A percentile compares a stretch with the other conserved stretches of the same genome.
phyloP scores from a whole-genome alignment of 2,329 filamentous ascomycete genomes.

The Ceratocystis diversiconidia region DNA sequence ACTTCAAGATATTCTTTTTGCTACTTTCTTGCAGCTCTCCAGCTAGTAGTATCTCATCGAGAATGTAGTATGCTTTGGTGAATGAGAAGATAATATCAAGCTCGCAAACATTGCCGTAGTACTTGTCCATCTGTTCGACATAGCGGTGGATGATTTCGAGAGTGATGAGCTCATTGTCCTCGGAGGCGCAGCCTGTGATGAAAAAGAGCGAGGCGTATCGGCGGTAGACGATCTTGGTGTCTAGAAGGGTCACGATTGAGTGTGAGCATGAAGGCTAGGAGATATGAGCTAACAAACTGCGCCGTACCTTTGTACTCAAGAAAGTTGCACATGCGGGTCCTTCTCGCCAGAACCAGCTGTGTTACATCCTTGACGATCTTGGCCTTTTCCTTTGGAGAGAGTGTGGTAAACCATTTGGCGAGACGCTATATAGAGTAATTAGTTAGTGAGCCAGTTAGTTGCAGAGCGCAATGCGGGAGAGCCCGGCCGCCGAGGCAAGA shows the following conservation, averaged over 20 bases:
- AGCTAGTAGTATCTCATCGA: conserved; percentile 87
- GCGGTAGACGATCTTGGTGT: conserved; percentile 97
- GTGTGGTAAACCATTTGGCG: conserved; percentile 97
- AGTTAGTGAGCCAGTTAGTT: no score
- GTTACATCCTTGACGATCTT: conserved; percentile 99
- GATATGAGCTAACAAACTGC: conserved; percentile 10
- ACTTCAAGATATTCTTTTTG: conserved; percentile 95
- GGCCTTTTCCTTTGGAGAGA: conserved; percentile 95
- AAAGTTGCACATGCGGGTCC: conserved; percentile 99
- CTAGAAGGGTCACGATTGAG: conserved; percentile 32
- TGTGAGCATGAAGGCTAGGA: neutral
- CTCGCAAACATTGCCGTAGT: conserved; percentile 99
- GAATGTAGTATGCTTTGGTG: conserved; percentile 98
- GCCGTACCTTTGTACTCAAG: conserved; percentile 87
- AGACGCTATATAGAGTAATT: conserved; percentile 51
- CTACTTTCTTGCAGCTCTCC: conserved; percentile 98
- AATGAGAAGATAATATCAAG: conserved; percentile 99
- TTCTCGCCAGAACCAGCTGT: conserved; percentile 85
- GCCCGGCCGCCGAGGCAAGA: neutral
- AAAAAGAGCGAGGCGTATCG: conserved; percentile 98
- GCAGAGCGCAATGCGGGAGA: no score
- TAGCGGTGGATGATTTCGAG: conserved; percentile 98
- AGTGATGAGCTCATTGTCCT: conserved; percentile 94
- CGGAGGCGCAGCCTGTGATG: conserved; percentile 92
- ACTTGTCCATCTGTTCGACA: conserved; percentile 99